phyloP scores from a whole-genome alignment of 768 basidiomycete species.

The Holtermannia corniformis region DNA sequence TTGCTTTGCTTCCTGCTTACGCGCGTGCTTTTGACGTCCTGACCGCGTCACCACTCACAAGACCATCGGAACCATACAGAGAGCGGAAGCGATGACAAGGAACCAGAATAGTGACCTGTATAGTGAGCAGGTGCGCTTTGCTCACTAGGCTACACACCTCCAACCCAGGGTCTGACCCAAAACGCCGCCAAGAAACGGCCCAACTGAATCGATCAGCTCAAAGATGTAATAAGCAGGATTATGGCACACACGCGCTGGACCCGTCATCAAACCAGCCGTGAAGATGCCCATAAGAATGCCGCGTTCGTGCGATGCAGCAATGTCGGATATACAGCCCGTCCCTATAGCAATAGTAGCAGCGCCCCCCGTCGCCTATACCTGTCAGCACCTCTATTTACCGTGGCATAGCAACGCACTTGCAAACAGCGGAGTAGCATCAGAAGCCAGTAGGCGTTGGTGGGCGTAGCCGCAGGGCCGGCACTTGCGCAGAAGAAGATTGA shows the following conservation, averaged over 20 bases:
- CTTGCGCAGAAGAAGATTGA: conserved; percentile 57
- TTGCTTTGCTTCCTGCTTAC: no score
- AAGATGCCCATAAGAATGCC: conserved; percentile 66
- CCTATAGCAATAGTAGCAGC: conserved; percentile 70
- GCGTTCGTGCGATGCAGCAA: conserved; percentile 61
- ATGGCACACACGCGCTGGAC: conserved; percentile 27
- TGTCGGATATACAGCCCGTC: conserved; percentile 72
- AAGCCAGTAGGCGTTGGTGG: conserved; percentile 61
- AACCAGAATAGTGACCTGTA: no score
- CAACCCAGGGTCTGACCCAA: conserved; percentile 56
- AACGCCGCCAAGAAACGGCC: conserved; percentile 50
- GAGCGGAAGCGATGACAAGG: no score
- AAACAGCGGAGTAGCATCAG: conserved; percentile 66
- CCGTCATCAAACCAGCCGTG: conserved; percentile 29
- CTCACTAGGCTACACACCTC: no score
- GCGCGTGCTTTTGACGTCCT: no score
- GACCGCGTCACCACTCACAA: no score
- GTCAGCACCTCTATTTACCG: no score
- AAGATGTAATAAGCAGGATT: conserved; percentile 7
- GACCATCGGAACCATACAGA: no score
- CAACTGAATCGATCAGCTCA: conserved; percentile 32
- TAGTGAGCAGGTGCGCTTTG: no score
- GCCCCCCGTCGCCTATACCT: conserved; percentile 63
- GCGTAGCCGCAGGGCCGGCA: conserved; percentile 53
- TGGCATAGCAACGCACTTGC: no score